Evolutionary conservation across 257 asterid genomes (phyloP).

Genomic region (Lavandula angustifolia): DNA sequence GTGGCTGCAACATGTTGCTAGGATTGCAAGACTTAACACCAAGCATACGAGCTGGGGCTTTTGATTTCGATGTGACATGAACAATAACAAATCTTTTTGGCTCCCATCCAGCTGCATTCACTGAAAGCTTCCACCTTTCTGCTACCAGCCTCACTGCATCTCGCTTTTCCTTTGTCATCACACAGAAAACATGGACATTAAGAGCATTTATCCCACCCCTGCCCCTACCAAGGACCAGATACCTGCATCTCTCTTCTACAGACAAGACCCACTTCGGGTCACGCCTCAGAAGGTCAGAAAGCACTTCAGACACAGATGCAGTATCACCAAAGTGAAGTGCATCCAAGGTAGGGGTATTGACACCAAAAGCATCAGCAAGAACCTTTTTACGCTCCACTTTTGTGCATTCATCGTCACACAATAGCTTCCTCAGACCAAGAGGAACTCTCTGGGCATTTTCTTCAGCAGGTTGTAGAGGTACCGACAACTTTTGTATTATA

Average conservation of each 20-base stretch:
- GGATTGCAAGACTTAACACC: conserved; percentile 56
- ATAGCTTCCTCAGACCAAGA: conserved; percentile 84
- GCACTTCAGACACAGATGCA: conserved; percentile 72
- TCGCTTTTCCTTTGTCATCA: conserved; percentile 81
- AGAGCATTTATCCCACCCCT: conserved; percentile 67
- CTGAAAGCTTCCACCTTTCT: conserved; percentile 92
- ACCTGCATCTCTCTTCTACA: conserved; percentile 88
- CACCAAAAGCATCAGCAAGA: conserved; percentile 93
- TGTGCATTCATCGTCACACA: conserved; percentile 88
- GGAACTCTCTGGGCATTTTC: conserved; percentile 65
- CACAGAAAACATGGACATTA: conserved; percentile 88
- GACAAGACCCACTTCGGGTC: conserved; percentile 91
- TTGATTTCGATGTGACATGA: conserved; percentile 84
- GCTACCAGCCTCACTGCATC: conserved; percentile 87
- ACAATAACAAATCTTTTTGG: conserved; percentile 78
- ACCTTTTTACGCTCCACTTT: conserved; percentile 84
- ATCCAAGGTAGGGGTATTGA: conserved; percentile 59
- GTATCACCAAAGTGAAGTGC: conserved; percentile 88
- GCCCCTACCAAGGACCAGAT: conserved; percentile 78
- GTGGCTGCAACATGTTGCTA: conserved; percentile 62
- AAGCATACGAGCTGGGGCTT: conserved; percentile 80
- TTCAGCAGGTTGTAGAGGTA: conserved; percentile 67
- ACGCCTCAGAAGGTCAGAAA: conserved; percentile 83
- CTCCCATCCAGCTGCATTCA: conserved; percentile 94
- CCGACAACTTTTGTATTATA: conserved; percentile 67